phyloP scores from a whole-genome alignment of 2,329 filamentous ascomycete genomes.

The Knufia fluminis region DNA sequence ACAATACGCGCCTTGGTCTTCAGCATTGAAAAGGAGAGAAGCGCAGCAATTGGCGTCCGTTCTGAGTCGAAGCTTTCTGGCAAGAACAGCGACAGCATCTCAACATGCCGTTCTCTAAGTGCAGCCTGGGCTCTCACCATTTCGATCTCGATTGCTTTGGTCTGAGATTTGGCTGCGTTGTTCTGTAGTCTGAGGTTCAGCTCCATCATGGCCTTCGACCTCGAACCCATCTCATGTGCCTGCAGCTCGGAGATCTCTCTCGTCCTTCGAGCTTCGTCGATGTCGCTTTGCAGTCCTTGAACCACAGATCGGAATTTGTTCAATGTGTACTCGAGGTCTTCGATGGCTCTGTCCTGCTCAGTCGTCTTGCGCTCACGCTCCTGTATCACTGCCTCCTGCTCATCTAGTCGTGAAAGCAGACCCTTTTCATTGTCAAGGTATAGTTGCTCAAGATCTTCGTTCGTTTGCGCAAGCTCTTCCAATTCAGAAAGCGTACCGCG shows the following conservation, averaged over 20 bases:
- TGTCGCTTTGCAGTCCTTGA: slow-evolving; percentile 69
- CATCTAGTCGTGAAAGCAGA: slow-evolving; percentile 85
- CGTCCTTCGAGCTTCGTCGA: slow-evolving; percentile 86
- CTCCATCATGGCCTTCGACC: slow-evolving; percentile 91
- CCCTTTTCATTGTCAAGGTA: slow-evolving; percentile 66
- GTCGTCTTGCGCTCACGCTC: slow-evolving; percentile 65
- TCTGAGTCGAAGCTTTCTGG: slow-evolving; percentile 75
- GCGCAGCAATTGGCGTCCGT: slow-evolving; percentile 74
- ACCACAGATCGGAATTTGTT: slow-evolving; percentile 84
- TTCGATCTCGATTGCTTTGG: slow-evolving; percentile 89
- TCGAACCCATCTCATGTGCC: slow-evolving; percentile 77
- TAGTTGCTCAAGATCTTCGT: slow-evolving; percentile 88
- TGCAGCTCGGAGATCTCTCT: slow-evolving; percentile 83
- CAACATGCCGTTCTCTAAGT: slow-evolving; percentile 77
- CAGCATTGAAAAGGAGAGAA: slow-evolving; percentile 79
- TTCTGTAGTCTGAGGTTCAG: slow-evolving; percentile 89
- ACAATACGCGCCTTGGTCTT: slow-evolving; percentile 79
- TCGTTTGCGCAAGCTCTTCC: slow-evolving; percentile 81
- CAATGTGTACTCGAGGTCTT: slow-evolving; percentile 84
- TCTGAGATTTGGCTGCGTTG: slow-evolving; percentile 81
- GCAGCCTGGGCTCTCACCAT: slow-evolving; percentile 77
- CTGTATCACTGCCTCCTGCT: slow-evolving; percentile 72
- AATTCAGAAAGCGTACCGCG: slow-evolving; percentile 63
- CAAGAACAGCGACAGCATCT: slow-evolving; percentile 80
- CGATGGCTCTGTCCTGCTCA: slow-evolving; percentile 69